Base-by-base conservation (phyloP, 495 filamentous ascomycete genomes). In the Trypethelium eluteriae region DNA sequence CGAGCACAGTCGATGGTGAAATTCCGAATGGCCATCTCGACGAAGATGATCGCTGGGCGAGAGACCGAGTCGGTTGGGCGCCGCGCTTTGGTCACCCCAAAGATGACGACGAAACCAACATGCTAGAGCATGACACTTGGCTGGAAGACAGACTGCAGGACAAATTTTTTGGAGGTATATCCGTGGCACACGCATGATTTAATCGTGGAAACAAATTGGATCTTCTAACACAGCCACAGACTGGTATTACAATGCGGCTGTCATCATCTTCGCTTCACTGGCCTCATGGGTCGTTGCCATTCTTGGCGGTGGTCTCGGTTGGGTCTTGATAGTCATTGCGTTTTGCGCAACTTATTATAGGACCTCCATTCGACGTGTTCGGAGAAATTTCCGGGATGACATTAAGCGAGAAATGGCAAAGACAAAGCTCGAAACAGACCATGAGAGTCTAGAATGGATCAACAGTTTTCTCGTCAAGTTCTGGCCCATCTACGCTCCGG, bases 381-480 rank as follows among this genome's bases (percentile, higher is more conserved):
- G 94, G 64, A 88, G 95, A 66, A 99, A 99, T 75, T 96, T 96
- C 72, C 86, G 93, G 44, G 94, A 99, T 78, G 94, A 99, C 73
- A 81, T 99, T 53, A 86, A 85, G 62, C 88, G 94, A n/a, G 93
- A 98, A 76, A 85, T 98, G 85, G 86, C 89, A 39, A 92, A 97
- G 75, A 86, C 85, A 73, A 90, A 84, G 66, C 79, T 99, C 65
- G 94, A 98, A 70, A 95, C 89, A 9, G 95, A 99, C 73, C 88
- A 85, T 36, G 94, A 99, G 77, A 93, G 88, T 71, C 78, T 99
- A 46, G 94, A 99, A 75, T 99, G 94, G 94, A 97, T 99, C 71
- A 99, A 99, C 81, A 95, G 92, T 75, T 98, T 98, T 79, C 70
- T 98, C 69, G 87, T 94, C 75, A 99, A 98, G 76, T 98, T 99